Conservation (phyloP, 768 basidiomycete species). For the Tephrocybe sp. region DNA sequence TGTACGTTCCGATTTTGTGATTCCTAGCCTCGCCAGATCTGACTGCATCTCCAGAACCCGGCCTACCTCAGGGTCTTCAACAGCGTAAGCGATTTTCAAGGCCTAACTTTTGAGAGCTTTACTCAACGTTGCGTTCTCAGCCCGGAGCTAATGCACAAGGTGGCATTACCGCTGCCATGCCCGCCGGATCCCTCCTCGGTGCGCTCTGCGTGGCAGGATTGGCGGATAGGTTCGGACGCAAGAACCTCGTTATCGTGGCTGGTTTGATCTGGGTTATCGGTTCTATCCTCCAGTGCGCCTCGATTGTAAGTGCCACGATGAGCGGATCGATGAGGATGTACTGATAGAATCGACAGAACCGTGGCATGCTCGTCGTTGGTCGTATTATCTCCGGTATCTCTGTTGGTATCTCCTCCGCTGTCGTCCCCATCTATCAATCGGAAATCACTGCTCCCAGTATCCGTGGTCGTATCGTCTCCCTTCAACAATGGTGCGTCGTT, state of each 20-base stretch:
- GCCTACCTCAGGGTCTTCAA: conserved; percentile 34
- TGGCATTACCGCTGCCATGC: conserved; percentile 78
- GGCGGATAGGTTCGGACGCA: conserved; percentile 65
- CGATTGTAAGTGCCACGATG: conserved; percentile 29
- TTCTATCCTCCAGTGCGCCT: conserved; percentile 67
- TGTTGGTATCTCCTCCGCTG: conserved; percentile 62
- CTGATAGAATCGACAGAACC: conserved; percentile 37
- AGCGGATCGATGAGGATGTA: neutral
- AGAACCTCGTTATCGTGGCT: conserved; percentile 61
- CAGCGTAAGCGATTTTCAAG: conserved; percentile 22
- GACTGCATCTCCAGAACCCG: conserved; percentile 27
- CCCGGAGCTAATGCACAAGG: conserved; percentile 60
- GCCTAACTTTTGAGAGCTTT: neutral
- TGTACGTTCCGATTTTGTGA: conserved; percentile 27
- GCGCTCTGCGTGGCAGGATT: conserved; percentile 60
- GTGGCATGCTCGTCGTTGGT: conserved; percentile 72
- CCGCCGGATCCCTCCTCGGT: conserved; percentile 68
- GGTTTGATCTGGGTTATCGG: conserved; percentile 75
- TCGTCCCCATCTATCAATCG: conserved; percentile 75
- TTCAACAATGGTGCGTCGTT: conserved; percentile 61
- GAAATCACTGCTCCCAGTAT: conserved; percentile 71
- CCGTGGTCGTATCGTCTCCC: conserved; percentile 71
- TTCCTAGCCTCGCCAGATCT: neutral
- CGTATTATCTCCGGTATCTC: conserved; percentile 67
- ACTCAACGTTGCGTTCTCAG: conserved; percentile 17